Percentiles rank a stretch among this genome's conserved stretches.
These are phyloP conservation scores for Linnemannia hyalina DNA, from an alignment of 192 early-diverging fungal species.

Conservation along the genomic window DNA sequence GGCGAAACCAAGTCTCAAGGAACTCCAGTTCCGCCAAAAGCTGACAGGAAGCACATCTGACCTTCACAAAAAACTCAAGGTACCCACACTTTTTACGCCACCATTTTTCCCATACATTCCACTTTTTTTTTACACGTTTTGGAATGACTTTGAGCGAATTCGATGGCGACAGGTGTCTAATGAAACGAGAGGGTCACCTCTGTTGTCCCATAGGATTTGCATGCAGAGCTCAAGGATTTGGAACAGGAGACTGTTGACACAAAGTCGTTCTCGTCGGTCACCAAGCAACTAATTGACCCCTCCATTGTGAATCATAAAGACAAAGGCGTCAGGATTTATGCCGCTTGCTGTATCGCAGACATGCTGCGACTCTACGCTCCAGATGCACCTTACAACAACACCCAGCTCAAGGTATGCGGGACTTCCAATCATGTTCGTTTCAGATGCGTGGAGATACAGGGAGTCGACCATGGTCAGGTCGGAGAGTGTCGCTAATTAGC, in stretches of 20 bases:
- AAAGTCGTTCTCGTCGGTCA: conserved; percentile 72
- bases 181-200: neutral
- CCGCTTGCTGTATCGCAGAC: conserved; percentile 92
- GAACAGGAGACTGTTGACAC: conserved; percentile 85
- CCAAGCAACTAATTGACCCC: conserved; percentile 76
- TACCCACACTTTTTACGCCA: conserved; percentile 14
- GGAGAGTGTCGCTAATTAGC: neutral
- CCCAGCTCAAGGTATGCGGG: conserved; percentile 76
- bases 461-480: neutral
- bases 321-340: conserved; percentile 78
- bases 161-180: neutral
- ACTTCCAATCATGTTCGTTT: neutral
- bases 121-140: no score
- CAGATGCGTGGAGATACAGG: neutral
- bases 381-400: conserved; percentile 88
- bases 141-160: neutral
- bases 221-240: conserved; percentile 74
- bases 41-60: conserved; percentile 32
- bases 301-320: conserved; percentile 84
- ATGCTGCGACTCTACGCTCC: conserved; percentile 93
- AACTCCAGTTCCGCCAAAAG: conserved; percentile 38
- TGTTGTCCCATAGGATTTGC: conserved; percentile 72
- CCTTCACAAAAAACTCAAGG: conserved; percentile 46
- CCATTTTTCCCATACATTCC: conserved; percentile 4
- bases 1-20: conserved; percentile 22